phyloP scores from a whole-genome alignment of 768 basidiomycete genomes.

The Lanmaoa rubissima region DNA sequence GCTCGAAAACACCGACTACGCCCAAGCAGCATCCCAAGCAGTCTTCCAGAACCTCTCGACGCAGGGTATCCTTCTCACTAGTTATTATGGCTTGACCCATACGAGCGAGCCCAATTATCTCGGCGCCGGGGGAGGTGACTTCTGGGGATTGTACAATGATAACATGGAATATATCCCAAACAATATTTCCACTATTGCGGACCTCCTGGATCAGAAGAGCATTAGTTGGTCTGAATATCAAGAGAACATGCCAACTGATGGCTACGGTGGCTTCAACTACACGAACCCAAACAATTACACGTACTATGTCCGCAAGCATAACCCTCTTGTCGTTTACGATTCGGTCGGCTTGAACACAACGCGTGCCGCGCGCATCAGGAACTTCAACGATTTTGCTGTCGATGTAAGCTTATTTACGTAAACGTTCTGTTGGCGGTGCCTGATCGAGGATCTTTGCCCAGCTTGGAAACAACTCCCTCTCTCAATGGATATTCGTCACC shows the following conservation, averaged over 20 bases:
- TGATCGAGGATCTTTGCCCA: background rate
- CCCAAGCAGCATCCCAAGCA: constrained; percentile 23
- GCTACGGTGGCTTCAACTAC: constrained; percentile 41
- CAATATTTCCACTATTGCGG: constrained; percentile 57
- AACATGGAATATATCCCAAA: constrained; percentile 31
- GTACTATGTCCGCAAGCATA: constrained; percentile 56
- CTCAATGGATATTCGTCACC: constrained; percentile 61
- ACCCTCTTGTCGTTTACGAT: constrained; percentile 50
- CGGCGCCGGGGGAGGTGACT: constrained; percentile 50
- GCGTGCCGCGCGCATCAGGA: constrained; percentile 46
- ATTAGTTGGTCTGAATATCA: constrained; percentile 62
- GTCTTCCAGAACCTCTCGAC: constrained; percentile 39
- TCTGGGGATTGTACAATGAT: constrained; percentile 49
- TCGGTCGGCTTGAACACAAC: constrained; percentile 42
- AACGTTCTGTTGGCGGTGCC: no score
- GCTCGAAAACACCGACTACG: constrained; percentile 59
- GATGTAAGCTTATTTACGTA: constrained; percentile 35
- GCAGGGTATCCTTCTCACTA: constrained; percentile 48
- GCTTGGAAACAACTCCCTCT: constrained; percentile 41
- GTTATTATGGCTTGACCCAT: constrained; percentile 50
- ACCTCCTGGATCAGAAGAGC: constrained; percentile 54
- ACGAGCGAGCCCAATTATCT: constrained; percentile 60
- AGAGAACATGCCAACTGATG: constrained; percentile 53
- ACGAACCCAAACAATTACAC: constrained; percentile 34
- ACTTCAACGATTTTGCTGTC: constrained; percentile 60